Evolutionary conservation across 768 basidiomycete species (phyloP).

Genomic region (Pulveroboletus sp.): DNA sequence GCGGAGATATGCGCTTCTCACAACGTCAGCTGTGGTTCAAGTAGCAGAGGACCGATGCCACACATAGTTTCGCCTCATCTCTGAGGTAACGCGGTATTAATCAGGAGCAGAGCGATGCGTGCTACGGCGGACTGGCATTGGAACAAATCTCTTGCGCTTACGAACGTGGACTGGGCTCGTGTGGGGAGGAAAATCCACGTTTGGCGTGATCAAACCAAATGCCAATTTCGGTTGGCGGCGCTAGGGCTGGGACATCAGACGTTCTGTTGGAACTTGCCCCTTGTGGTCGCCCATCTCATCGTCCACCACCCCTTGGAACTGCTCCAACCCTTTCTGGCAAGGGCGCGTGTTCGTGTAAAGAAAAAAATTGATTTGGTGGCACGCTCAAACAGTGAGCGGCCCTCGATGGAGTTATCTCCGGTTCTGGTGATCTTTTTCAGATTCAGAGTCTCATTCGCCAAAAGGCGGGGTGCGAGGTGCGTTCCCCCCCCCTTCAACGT

Average conservation of each 20-base stretch:
- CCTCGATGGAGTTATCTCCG: slow-evolving; percentile 17
- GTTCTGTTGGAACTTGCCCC: slow-evolving; percentile 28
- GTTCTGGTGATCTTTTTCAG: background rate
- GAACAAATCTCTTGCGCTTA: background rate
- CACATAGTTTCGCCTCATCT: slow-evolving; percentile 1
- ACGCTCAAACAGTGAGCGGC: background rate
- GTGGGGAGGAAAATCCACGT: slow-evolving; percentile 6
- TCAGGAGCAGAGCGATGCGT: background rate
- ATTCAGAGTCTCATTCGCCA: background rate
- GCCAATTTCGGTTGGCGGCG: slow-evolving; percentile 10
- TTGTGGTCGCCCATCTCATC: slow-evolving; percentile 18
- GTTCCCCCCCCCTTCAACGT: background rate
- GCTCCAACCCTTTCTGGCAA: slow-evolving; percentile 3
- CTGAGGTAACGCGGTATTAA: slow-evolving; percentile 13
- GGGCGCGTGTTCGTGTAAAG: slow-evolving; percentile 10
- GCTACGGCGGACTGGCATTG: slow-evolving; percentile 9
- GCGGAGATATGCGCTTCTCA: slow-evolving; percentile 4
- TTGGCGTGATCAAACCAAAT: slow-evolving; percentile 19
- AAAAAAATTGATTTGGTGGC: background rate
- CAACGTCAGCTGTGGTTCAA: slow-evolving; percentile 4
- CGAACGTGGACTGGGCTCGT: background rate
- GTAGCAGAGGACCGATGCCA: background rate
- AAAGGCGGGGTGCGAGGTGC: background rate
- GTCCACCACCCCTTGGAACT: slow-evolving; percentile 4
- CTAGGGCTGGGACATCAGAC: slow-evolving; percentile 21